Base-by-base conservation (phyloP, 2,329 filamentous ascomycete genomes). In the Xenoacremonium recifei region DNA sequence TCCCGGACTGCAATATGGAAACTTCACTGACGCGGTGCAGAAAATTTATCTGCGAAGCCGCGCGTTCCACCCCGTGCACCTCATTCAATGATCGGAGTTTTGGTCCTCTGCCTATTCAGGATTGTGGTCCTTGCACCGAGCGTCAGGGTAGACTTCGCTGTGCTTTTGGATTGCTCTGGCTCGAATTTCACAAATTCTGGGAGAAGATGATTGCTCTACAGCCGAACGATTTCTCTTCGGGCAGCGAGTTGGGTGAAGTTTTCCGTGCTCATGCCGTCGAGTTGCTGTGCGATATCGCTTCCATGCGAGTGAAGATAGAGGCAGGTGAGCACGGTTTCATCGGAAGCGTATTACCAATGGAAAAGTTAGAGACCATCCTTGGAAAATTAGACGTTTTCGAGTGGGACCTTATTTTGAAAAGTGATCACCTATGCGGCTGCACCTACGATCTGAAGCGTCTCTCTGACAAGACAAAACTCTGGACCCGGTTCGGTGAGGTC, bases 171-270 rank as follows among this genome's bases (percentile, higher is more conserved):
- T 27, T 35, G 2, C 37, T 53, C 4, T 54, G 52, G 52, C 31
- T 47, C 0, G 27, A 40, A 7, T 15, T 44, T 1, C 49, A 53
- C 39, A 2, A 47, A 1, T 51, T 54, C 9, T 50, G 49, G 44
- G 51, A 53, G 17, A 10, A 34, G 0, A 35, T 53, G 34, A 33
- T 54, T 5, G 42, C 47, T 2, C 47, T 47, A 27, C 52, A 55
- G 15, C 52, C 51, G 1, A 54, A 55, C 34, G 18, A 32, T 4
- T 29, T 50, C 27, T 36, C 31, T 1, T n/a, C n/a, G n/a, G n/a
- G n/a, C n/a, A 15, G n/a, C 5, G 5, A 44, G 6, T 1, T 4
- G 2, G 16, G 16, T 1, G 27, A 32, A 2, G 27, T 36, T 6
- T 19, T 12, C 1, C 13, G 18, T 4, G 48, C 46, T 9, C 41